Percentiles rank a stretch among this genome's conserved stretches.
phyloP scores from a whole-genome alignment of 2,329 filamentous ascomycete genomes.

The Epicoccum sorghinum region DNA sequence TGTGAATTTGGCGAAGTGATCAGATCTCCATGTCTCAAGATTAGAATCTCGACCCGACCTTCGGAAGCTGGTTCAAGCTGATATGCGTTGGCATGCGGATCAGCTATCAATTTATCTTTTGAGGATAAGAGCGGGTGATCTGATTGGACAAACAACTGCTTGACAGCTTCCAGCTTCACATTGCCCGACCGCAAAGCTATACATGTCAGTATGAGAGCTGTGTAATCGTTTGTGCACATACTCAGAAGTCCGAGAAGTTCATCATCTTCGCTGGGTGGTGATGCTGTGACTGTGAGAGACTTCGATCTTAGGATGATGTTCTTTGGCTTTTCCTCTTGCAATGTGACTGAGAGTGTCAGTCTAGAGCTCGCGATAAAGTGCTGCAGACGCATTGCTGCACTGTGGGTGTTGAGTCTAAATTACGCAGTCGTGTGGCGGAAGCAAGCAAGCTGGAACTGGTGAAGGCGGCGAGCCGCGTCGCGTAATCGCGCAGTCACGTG shows the following conservation, averaged over 20 bases:
- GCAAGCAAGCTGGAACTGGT: too few species aligned
- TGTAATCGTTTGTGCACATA: conserved; percentile 10
- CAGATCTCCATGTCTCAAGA: conserved; percentile 37
- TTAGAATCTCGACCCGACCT: conserved; percentile 29
- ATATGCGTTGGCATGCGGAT: conserved; percentile 23
- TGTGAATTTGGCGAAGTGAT: conserved; percentile 22
- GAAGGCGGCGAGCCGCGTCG: conserved; percentile 7
- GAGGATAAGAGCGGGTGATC: neutral
- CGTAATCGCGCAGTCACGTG: conserved; percentile 25
- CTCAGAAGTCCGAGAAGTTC: conserved; percentile 26
- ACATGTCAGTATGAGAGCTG: conserved; percentile 1
- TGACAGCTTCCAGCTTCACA: conserved; percentile 36
- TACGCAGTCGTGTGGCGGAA: conserved; percentile 21
- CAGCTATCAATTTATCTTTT: neutral
- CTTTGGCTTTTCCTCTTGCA: neutral
- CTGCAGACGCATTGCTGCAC: conserved; percentile 17
- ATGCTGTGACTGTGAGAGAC: conserved; percentile 4
- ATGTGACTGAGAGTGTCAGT: neutral
- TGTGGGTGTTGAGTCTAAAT: neutral
- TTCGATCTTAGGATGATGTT: neutral
- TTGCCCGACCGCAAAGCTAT: conserved; percentile 27
- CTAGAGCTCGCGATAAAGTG: neutral
- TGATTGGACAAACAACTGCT: conserved; percentile 27
- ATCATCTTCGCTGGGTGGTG: neutral
- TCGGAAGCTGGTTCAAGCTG: conserved; percentile 25